Evolutionary conservation across 2,329 filamentous ascomycete species (phyloP).

Genomic region (Aureobasidium pullulans): DNA sequence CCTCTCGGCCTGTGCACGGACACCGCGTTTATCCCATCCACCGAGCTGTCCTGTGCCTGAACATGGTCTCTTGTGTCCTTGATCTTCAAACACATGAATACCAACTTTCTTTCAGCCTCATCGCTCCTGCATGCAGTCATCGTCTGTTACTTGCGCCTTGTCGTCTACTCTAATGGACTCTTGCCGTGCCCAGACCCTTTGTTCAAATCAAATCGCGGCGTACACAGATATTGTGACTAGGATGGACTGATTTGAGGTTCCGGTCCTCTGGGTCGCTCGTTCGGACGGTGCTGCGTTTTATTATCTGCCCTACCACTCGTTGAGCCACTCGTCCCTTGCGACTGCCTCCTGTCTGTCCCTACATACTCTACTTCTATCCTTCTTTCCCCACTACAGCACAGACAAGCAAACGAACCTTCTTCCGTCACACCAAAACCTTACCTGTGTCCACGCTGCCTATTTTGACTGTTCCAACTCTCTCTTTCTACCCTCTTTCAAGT

Average conservation of each 20-base stretch:
- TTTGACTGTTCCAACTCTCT: background rate
- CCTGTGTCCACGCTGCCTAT: background rate
- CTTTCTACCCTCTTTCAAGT: background rate
- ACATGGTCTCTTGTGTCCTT: background rate
- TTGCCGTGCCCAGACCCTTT: conserved; percentile 1
- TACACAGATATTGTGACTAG: conserved; percentile 10
- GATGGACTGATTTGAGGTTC: conserved; percentile 11
- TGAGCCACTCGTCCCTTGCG: background rate
- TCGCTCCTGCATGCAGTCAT: conserved; percentile 9
- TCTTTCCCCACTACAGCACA: conserved; percentile 9
- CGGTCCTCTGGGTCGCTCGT: conserved; percentile 3
- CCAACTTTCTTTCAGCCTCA: background rate
- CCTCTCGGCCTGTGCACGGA: background rate
- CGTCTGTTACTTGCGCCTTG: conserved; percentile 5
- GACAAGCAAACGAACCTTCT: conserved; percentile 12
- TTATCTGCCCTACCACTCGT: conserved; percentile 6
- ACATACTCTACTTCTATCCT: background rate
- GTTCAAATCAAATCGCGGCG: conserved; percentile 10
- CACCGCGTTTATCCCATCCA: conserved; percentile 1
- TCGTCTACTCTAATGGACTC: background rate
- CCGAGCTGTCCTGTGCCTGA: background rate
- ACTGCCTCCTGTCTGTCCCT: background rate
- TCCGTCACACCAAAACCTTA: background rate
- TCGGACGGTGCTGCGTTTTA: conserved; percentile 3
- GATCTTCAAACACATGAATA: background rate